Evolutionary conservation across 768 basidiomycete genomes (phyloP), one percentile per base, ranked within the genome.

Genomic region (Mycena floridula): DNA sequence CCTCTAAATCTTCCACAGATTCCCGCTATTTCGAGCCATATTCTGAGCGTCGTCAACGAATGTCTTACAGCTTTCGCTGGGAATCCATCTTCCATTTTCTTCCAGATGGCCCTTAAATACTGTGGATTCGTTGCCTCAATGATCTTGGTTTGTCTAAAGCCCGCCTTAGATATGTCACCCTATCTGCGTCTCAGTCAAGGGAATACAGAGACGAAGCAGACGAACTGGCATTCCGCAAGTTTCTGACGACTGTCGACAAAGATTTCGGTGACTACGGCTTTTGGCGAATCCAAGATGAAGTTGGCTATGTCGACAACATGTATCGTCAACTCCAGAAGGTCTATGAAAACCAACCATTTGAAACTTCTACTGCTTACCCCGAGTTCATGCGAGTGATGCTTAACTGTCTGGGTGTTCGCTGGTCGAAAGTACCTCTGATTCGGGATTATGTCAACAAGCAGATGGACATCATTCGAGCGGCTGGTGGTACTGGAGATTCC

Each of bases 241-340:
- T 53, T 30, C 27, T 50, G 26, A 24, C 40, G 15, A 37, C 27
- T 2, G 30, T 47, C 22, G 40, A 53, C 35, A 44, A 40, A 23
- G 23, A 37, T 18, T 23, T 32, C 37, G 26, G 40, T 25, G 40
- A 48, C 18, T 45, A 40, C 20, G 52, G 52, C 22, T 50, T 42
- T 38, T 53, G 49, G 46, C 44, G 49, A 35, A 48, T 53, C 40
- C 49, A 37, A 25, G 52, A 53, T 32, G 52, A 50, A 47, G 43
- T 15, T 11, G 46, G 41, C n/a, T 53, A 47, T 18, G 49, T 53
- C 35, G 44, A 53, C 12, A 42, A 42, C 21, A 44, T 53, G 40
- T 45, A 48, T 38, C 24, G 21, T 25, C 49, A 48, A 25, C 44
- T 48, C 30, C 46, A 53, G 28, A 48, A 50, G 37, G 42, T 46